Percentiles rank a stretch among this genome's conserved stretches.
These are phyloP conservation scores for Arabidopsis thaliana DNA, from an alignment of 345 rosid genomes.

Conservation along the genomic window TAIR10.1 NC_003074.8:17857501-17858000, in stretches of 20 bases:
- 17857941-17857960: slow-evolving; percentile 57
- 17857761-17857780: slow-evolving; percentile 63
- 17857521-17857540: slow-evolving; percentile 55
- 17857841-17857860: slow-evolving; percentile 63
- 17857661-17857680: slow-evolving; percentile 82
- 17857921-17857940: slow-evolving; percentile 68
- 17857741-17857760: slow-evolving; percentile 87
- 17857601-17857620: background rate
- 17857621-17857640: slow-evolving; percentile 16
- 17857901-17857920: slow-evolving; percentile 50
- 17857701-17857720: slow-evolving; percentile 70
- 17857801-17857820: slow-evolving; percentile 89
- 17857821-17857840: slow-evolving; percentile 63
- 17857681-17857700: slow-evolving; percentile 88
- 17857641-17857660: slow-evolving; percentile 73
- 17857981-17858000: slow-evolving; percentile 79
- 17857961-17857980: slow-evolving; percentile 77
- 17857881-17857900: slow-evolving; percentile 55
- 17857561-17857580: slow-evolving; percentile 61
- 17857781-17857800: slow-evolving; percentile 68
- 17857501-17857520: slow-evolving; percentile 77
- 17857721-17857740: slow-evolving; percentile 66
- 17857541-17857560: slow-evolving; percentile 75
- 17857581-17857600: too few species aligned
- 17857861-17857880: slow-evolving; percentile 62